These are phyloP conservation scores for Apiotrichum montevideense DNA, from an alignment of 1,284 basidiomycete genomes.

Conservation along the genomic window DNA sequence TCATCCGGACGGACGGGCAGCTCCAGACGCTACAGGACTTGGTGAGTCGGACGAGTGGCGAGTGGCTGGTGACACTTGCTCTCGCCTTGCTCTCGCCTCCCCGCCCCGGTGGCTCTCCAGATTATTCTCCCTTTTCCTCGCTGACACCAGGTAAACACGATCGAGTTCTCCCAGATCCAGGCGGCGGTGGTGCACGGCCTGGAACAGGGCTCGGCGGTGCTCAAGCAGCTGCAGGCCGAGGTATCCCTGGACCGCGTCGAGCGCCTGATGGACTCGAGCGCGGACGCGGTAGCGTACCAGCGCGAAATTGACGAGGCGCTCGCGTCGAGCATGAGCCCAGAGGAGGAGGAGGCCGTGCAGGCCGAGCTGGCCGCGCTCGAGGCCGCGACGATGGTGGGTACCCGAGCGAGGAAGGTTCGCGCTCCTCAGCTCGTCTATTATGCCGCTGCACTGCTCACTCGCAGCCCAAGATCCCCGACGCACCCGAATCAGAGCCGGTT, in stretches of 20 bases:
- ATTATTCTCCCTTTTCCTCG: no score
- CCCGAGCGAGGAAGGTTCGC: not conserved
- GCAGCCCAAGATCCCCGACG: constrained; percentile 32
- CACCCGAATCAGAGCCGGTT: constrained; percentile 32
- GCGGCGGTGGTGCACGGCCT: constrained; percentile 87
- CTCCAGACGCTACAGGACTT: constrained; percentile 84
- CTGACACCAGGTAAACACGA: constrained; percentile 69
- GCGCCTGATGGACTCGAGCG: constrained; percentile 81
- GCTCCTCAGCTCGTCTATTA: not conserved
- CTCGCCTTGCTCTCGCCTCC: no score
- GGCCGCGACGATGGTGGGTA: constrained; percentile 50
- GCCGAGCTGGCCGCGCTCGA: constrained; percentile 68
- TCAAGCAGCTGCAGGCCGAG: constrained; percentile 89
- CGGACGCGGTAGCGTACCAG: constrained; percentile 88
- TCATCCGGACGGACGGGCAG: constrained; percentile 83
- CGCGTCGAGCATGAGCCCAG: constrained; percentile 68
- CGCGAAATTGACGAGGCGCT: constrained; percentile 88
- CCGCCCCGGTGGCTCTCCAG: no score
- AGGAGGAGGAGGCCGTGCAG: constrained; percentile 92
- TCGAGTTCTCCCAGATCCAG: constrained; percentile 93
- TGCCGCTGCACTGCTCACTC: not conserved
- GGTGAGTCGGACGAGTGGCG: constrained; percentile 51
- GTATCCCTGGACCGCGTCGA: constrained; percentile 91
- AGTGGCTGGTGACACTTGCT: no score
- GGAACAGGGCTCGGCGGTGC: constrained; percentile 84